A percentile compares a stretch with the other conserved stretches of the same genome.
phyloP scores from a whole-genome alignment of 768 basidiomycete genomes.

The Mycena pura region DNA sequence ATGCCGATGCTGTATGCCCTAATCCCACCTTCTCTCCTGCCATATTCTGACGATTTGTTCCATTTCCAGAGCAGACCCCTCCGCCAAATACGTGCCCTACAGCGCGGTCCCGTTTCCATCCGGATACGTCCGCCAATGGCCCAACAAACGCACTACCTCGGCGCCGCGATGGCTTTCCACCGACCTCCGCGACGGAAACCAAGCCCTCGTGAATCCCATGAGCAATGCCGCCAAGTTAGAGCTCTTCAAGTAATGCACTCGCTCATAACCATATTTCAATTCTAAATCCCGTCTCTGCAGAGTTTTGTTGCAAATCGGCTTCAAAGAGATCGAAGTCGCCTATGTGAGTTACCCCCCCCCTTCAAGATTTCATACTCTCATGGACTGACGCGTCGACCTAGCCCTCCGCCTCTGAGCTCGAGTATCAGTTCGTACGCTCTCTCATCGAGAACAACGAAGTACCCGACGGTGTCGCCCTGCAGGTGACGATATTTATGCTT shows the following conservation, averaged over 20 bases:
- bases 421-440: slow-evolving; percentile 90
- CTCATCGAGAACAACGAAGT: slow-evolving; percentile 84
- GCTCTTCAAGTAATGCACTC: slow-evolving; percentile 49
- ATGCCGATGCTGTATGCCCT: slow-evolving; percentile 58
- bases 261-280: slow-evolving; percentile 37
- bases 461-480: slow-evolving; percentile 95
- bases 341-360: slow-evolving; percentile 54
- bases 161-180: slow-evolving; percentile 97
- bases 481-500: slow-evolving; percentile 61
- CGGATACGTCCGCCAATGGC: slow-evolving; percentile 76
- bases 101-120: slow-evolving; percentile 60
- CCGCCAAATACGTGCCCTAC: slow-evolving; percentile 76
- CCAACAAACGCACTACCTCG: slow-evolving; percentile 77
- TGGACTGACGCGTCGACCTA: neutral
- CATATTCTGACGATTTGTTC: slow-evolving; percentile 3
- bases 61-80: slow-evolving; percentile 61
- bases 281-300: slow-evolving; percentile 70
- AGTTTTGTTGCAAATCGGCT: slow-evolving; percentile 61
- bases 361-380: neutral
- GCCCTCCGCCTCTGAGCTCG: slow-evolving; percentile 95
- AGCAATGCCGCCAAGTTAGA: slow-evolving; percentile 58
- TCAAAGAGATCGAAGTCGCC: slow-evolving; percentile 97
- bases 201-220: slow-evolving; percentile 97
- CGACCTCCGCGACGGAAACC: slow-evolving; percentile 97
- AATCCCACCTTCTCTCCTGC: neutral